A percentile compares a stretch with the other conserved stretches of the same genome.
Evolutionary conservation across 2,329 filamentous ascomycete species (phyloP).

Genomic region (Uncinocarpus reesii): DNA sequence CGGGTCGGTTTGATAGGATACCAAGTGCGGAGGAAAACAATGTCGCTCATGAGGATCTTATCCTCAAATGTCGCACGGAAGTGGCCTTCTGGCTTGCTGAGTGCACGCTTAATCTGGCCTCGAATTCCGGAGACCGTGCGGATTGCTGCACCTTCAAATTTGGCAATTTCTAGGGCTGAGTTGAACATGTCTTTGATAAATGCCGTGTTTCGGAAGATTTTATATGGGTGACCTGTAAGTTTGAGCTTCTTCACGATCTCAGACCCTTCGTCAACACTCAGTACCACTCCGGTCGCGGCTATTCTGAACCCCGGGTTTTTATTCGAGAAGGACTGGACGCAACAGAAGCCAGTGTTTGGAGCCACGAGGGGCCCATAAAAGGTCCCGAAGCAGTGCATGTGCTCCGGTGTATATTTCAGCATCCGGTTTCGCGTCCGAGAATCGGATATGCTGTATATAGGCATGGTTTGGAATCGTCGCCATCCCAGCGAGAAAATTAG

Average conservation of each 20-base stretch:
- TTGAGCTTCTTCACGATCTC: conserved; percentile 99
- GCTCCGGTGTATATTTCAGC: conserved; percentile 98
- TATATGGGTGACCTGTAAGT: conserved; percentile 83
- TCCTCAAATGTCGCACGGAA: conserved; percentile 98
- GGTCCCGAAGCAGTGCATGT: conserved; percentile 97
- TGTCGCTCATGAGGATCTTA: conserved; percentile 93
- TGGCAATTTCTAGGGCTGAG: conserved; percentile 83
- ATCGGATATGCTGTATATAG: conserved; percentile 90
- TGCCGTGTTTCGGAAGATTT: conserved; percentile 98
- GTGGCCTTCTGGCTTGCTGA: conserved; percentile 86
- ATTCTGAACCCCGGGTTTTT: conserved; percentile 85
- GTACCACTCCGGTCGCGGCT: conserved; percentile 82
- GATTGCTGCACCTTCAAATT: conserved; percentile 93
- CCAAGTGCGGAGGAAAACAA: conserved; percentile 93
- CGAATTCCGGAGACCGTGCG: conserved; percentile 92
- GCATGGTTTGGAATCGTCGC: conserved; percentile 84
- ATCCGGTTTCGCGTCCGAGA: conserved; percentile 89
- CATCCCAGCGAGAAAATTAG: conserved; percentile 95
- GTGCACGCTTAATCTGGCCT: conserved; percentile 91
- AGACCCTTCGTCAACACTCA: conserved; percentile 87
- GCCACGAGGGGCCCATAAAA: conserved; percentile 92
- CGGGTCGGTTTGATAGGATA: conserved; percentile 89
- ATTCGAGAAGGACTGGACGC: conserved; percentile 78
- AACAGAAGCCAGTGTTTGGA: conserved; percentile 91
- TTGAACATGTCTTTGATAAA: conserved; percentile 99